A percentile compares a stretch with the other conserved stretches of the same genome.
Evolutionary conservation across 345 rosid species (phyloP).

Genomic region (Anacardium occidentale): DNA sequence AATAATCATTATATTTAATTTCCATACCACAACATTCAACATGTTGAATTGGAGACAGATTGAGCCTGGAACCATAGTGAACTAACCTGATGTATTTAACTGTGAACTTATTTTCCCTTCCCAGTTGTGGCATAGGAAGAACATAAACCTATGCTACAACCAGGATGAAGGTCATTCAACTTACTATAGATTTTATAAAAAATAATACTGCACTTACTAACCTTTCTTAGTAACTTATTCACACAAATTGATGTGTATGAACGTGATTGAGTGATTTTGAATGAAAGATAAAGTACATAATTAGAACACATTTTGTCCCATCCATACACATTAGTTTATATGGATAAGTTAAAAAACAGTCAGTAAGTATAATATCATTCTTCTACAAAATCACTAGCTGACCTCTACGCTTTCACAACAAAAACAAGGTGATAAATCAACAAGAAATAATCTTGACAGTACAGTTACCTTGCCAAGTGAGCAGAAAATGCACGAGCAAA

Average conservation of each 20-base stretch:
- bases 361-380: too few species aligned
- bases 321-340: too few species aligned
- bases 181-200: not conserved
- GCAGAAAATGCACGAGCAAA: slow-evolving; percentile 99
- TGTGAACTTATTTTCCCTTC: not conserved
- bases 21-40: not conserved
- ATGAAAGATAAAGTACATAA: too few species aligned
- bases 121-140: not conserved
- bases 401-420: not conserved
- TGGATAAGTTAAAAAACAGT: too few species aligned
- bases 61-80: not conserved
- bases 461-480: slow-evolving; percentile 83
- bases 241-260: too few species aligned
- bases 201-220: too few species aligned
- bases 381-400: not conserved
- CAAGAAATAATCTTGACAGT: not conserved
- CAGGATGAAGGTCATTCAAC: slow-evolving; percentile 1
- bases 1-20: not conserved
- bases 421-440: not conserved
- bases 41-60: not conserved
- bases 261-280: too few species aligned
- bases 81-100: not conserved
- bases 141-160: not conserved
- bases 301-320: too few species aligned
- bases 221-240: too few species aligned